Evolutionary conservation across 2,329 filamentous ascomycete species (phyloP).

Genomic region (Didymella pomorum): DNA sequence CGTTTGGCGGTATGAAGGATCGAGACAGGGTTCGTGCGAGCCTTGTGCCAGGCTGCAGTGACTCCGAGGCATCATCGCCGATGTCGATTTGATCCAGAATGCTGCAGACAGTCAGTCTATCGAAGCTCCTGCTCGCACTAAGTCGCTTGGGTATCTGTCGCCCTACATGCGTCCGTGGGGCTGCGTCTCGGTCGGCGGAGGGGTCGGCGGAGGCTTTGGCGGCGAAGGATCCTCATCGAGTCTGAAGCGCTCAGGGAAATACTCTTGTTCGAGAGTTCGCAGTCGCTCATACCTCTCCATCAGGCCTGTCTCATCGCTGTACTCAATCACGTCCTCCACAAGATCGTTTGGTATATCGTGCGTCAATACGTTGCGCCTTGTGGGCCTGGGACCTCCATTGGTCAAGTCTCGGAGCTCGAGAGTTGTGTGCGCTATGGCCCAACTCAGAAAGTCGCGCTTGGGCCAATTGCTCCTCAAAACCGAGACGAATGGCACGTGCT

Average conservation of each 20-base stretch:
- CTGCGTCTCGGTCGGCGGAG: neutral
- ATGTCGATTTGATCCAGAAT: neutral
- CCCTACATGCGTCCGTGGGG: slow-evolving; percentile 1
- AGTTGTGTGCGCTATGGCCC: neutral
- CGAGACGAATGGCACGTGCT: neutral
- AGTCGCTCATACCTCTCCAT: neutral
- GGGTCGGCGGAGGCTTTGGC: neutral
- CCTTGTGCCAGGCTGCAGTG: neutral
- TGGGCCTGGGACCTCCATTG: neutral
- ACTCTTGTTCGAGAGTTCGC: neutral
- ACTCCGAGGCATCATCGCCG: neutral
- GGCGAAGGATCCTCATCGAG: too few species aligned
- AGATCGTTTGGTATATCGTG: neutral
- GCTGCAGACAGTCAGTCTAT: neutral
- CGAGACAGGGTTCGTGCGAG: neutral
- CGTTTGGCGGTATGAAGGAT: slow-evolving; percentile 1
- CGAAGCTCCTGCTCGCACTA: neutral
- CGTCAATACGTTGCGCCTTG: neutral
- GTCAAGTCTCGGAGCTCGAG: neutral
- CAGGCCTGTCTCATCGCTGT: neutral
- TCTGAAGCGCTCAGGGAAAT: slow-evolving; percentile 4
- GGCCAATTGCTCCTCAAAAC: neutral
- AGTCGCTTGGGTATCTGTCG: slow-evolving; percentile 1
- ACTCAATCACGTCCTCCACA: neutral
- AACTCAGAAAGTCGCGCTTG: neutral